These are phyloP conservation scores for Holtermanniella nyarrowii DNA, from an alignment of 768 basidiomycete species.

Conservation along the genomic window DNA sequence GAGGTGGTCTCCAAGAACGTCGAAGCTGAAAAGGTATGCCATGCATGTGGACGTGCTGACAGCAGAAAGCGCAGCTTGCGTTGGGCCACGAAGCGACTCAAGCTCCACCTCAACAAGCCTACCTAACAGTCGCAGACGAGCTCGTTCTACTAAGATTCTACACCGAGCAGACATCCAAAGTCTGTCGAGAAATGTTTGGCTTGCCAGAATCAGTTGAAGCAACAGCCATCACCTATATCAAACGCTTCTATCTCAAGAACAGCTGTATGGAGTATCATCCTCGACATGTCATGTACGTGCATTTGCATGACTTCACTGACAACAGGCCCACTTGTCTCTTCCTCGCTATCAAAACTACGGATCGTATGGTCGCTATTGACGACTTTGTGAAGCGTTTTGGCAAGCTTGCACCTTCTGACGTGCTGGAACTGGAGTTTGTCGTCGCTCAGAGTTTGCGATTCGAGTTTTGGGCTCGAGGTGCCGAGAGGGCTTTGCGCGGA, in stretches of 20 bases:
- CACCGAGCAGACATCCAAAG: slow-evolving; percentile 67
- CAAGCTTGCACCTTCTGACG: slow-evolving; percentile 66
- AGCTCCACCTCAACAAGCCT: slow-evolving; percentile 55
- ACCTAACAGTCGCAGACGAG: slow-evolving; percentile 74
- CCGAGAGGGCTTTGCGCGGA: slow-evolving; percentile 35
- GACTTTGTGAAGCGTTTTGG: slow-evolving; percentile 73
- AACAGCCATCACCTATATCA: slow-evolving; percentile 82
- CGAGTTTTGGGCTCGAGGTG: slow-evolving; percentile 63
- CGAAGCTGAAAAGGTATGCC: slow-evolving; percentile 63
- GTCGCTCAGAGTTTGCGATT: slow-evolving; percentile 89
- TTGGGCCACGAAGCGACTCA: slow-evolving; percentile 25
- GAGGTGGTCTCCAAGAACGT: slow-evolving; percentile 65
- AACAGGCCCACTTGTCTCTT: slow-evolving; percentile 87
- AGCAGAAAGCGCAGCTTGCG: slow-evolving; percentile 19
- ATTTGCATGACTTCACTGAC: neutral
- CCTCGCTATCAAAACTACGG: slow-evolving; percentile 95
- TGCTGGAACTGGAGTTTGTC: slow-evolving; percentile 88
- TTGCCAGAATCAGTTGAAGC: slow-evolving; percentile 89
- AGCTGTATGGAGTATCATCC: slow-evolving; percentile 99
- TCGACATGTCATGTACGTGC: slow-evolving; percentile 73
- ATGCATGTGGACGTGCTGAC: slow-evolving; percentile 4
- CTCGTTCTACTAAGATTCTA: slow-evolving; percentile 80
- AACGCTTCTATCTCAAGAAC: slow-evolving; percentile 93
- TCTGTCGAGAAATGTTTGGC: slow-evolving; percentile 66
- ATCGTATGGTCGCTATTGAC: slow-evolving; percentile 79